These are phyloP conservation scores for Aspergillus quadrilineatus DNA, from an alignment of 2,329 filamentous ascomycete species.

Conservation along the genomic window DNA sequence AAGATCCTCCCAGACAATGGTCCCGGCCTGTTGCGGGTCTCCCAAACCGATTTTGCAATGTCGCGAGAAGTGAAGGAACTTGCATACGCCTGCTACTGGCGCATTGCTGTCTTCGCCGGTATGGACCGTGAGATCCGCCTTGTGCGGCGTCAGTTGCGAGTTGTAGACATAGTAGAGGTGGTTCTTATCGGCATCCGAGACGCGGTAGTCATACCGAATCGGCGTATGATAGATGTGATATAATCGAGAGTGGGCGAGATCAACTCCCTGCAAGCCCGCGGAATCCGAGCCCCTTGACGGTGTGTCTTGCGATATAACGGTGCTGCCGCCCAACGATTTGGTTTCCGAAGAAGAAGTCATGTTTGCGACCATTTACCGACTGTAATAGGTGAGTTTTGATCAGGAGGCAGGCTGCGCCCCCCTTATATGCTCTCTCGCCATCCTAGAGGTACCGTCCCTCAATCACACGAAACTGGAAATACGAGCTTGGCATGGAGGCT, in stretches of 20 bases:
- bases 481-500: slow-evolving; percentile 1
- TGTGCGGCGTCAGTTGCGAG: slow-evolving; percentile 29
- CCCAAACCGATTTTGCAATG: slow-evolving; percentile 35
- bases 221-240: slow-evolving; percentile 28
- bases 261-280: neutral
- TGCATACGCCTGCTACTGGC: slow-evolving; percentile 30
- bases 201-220: slow-evolving; percentile 25
- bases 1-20: slow-evolving; percentile 33
- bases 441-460: neutral
- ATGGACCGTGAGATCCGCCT: slow-evolving; percentile 37
- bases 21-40: slow-evolving; percentile 24
- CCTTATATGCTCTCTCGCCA: slow-evolving; percentile 6
- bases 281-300: neutral
- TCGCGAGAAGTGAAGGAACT: slow-evolving; percentile 35
- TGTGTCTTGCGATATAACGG: neutral
- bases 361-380: neutral
- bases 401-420: neutral
- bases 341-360: slow-evolving; percentile 4
- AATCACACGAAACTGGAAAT: neutral
- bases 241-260: slow-evolving; percentile 11
- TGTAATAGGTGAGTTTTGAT: neutral
- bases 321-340: neutral
- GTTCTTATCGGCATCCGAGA: slow-evolving; percentile 20
- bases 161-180: slow-evolving; percentile 29
- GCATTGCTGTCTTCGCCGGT: slow-evolving; percentile 25